Base-by-base conservation (phyloP, 352 stramenopile genomes). In the Globisporangium ultimum region DNA sequence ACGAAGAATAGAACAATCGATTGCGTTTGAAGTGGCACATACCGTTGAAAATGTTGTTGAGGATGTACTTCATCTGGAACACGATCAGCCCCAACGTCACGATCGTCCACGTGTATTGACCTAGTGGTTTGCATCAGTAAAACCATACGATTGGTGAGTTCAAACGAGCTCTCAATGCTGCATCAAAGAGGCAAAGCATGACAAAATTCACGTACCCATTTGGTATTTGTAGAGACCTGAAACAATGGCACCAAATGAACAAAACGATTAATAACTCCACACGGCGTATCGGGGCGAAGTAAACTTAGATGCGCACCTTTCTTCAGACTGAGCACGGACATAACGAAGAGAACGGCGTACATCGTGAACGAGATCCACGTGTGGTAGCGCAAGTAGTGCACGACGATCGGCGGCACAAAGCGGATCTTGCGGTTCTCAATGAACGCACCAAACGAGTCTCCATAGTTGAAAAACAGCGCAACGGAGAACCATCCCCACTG, bases 401-500 rank as follows among this genome's bases (percentile, higher is more conserved):
- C 80, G 47, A 94, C 66, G n/a, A 71, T 73, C 0, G 87, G 71
- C 9, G 84, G 77, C 50, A 93, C 82, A 51, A 91, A 87, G 55
- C 85, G 85, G 54, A 93, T 81, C 60, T 93, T 91, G 55, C 83
- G 84, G 60, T 81, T 90, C 70, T 89, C 81, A n/a, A 91, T 74
- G 63, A 96, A 96, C 38, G 71, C 76, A 50, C 84, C 84, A 42
- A 95, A 85, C 48, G 86, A 93, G 62, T 96, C 87, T 20, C 87
- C 87, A 51, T 96, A 99, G 48, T 97, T 97, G 74, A 98, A 99
- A 73, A 98, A 97, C 12, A 99, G 91, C n/a, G 93, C 91, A 2
- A 98, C 87, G 17, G 84, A 78, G 76, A 99, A 99, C 96, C 96
- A 99, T 65, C 94, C 86, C 97, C 97, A 99, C 76, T 99, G 49